phyloP scores from a whole-genome alignment of 768 basidiomycete species.

The Psilocybe tampanensis region DNA sequence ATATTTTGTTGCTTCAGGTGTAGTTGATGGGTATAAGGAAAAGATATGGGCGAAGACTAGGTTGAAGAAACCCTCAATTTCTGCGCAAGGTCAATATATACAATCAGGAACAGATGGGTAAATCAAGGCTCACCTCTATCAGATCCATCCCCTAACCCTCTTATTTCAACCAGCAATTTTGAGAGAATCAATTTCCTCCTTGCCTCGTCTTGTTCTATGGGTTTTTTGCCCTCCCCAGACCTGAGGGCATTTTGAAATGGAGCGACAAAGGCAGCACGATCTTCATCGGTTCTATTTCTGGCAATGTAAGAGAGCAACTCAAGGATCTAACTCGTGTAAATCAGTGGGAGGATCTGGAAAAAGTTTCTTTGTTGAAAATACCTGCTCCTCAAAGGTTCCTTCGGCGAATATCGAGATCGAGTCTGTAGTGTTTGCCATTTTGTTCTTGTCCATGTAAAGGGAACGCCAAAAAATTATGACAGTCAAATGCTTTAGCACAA shows the following conservation, averaged over 20 bases:
- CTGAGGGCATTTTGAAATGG: slow-evolving; percentile 67
- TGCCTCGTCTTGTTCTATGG: slow-evolving; percentile 55
- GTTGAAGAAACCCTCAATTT: slow-evolving; percentile 90
- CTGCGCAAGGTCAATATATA: slow-evolving; percentile 19
- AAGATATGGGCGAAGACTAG: slow-evolving; percentile 76
- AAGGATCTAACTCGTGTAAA: slow-evolving; percentile 52
- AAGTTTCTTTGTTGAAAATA: slow-evolving; percentile 26
- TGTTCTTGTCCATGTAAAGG: slow-evolving; percentile 25
- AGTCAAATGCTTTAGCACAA: slow-evolving; percentile 33
- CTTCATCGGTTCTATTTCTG: slow-evolving; percentile 67
- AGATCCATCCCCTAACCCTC: slow-evolving; percentile 71
- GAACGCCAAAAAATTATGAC: slow-evolving; percentile 33
- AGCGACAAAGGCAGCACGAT: slow-evolving; percentile 59
- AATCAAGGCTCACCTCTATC: slow-evolving; percentile 62
- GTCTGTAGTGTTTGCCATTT: slow-evolving; percentile 67
- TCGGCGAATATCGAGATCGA: slow-evolving; percentile 85
- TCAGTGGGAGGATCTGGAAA: slow-evolving; percentile 11
- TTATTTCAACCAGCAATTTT: slow-evolving; percentile 62
- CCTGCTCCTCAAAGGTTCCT: slow-evolving; percentile 89
- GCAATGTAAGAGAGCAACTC: slow-evolving; percentile 79
- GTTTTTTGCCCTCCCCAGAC: slow-evolving; percentile 50
- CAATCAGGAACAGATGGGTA: slow-evolving; percentile 9
- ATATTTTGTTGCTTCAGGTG: slow-evolving; percentile 56
- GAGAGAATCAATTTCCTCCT: slow-evolving; percentile 58
- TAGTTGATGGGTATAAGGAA: slow-evolving; percentile 54